A percentile compares a stretch with the other conserved stretches of the same genome.
phyloP scores from a whole-genome alignment of 2,329 filamentous ascomycete species.

The Orbilia quercus region DNA sequence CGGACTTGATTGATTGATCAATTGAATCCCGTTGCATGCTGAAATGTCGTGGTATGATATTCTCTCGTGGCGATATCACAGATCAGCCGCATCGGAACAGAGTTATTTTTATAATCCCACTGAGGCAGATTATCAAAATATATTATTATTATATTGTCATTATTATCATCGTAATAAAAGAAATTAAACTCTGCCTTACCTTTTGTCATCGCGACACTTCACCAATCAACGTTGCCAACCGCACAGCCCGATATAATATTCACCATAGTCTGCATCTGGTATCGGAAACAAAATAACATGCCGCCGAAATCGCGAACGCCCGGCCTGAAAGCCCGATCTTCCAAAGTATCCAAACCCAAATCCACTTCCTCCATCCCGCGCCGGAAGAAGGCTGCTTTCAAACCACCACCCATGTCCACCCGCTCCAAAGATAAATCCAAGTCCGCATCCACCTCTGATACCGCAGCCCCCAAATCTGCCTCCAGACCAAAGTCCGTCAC shows the following conservation, averaged over 20 bases:
- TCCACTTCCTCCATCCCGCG: not conserved
- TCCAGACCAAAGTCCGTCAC: not conserved
- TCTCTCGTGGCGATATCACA: too few species aligned
- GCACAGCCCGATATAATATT: not conserved
- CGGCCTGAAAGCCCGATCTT: constrained; percentile 5
- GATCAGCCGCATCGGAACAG: not conserved
- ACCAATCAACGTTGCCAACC: too few species aligned
- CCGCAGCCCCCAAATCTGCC: not conserved
- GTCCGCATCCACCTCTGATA: not conserved
- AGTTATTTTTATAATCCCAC: not conserved
- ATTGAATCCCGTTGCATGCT: too few species aligned
- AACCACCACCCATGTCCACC: constrained; percentile 12
- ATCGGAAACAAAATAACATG: not conserved
- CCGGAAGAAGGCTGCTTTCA: not conserved
- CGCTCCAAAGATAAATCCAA: not conserved
- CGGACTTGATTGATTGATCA: too few species aligned
- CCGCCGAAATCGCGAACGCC: not conserved
- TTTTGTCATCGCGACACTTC: too few species aligned
- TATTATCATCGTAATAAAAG: too few species aligned
- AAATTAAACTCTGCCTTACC: too few species aligned
- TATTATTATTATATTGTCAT: too few species aligned
- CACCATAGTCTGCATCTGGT: constrained; percentile 1
- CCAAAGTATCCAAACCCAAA: constrained; percentile 1
- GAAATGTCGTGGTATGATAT: too few species aligned
- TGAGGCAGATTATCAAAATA: not conserved